Conservation (phyloP, 2,329 filamentous ascomycete genomes). For the Scedosporium boydii region DNA sequence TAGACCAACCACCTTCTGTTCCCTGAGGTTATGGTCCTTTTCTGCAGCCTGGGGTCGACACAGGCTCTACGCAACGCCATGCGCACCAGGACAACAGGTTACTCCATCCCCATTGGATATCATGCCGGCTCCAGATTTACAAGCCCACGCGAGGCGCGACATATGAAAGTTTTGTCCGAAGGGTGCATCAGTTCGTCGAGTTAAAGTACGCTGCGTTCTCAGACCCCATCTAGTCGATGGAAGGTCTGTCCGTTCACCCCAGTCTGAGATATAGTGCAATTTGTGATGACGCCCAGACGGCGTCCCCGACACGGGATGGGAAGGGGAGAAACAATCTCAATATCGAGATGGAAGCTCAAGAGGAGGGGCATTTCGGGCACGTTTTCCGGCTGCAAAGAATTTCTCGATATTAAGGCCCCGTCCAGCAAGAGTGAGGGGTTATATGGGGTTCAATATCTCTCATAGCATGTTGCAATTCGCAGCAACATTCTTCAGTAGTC, state of each 20-base stretch:
- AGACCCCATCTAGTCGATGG: background rate
- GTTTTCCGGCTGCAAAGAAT: slow-evolving; percentile 1
- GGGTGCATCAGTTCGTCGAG: background rate
- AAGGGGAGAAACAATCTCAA: background rate
- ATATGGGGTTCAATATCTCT: background rate
- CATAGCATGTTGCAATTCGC: background rate
- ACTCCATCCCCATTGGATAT: background rate
- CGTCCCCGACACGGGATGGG: background rate
- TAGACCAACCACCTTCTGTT: too few relatives aligned
- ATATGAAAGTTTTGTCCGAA: background rate
- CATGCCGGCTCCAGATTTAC: background rate
- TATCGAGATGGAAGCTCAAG: background rate
- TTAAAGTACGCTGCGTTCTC: background rate
- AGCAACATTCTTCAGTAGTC: background rate
- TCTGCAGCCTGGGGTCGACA: too few relatives aligned
- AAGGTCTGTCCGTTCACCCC: background rate
- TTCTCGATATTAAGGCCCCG: background rate
- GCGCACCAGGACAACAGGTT: background rate
- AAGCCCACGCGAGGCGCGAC: too few relatives aligned
- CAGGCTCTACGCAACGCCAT: too few relatives aligned
- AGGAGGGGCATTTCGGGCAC: background rate
- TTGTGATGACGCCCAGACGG: background rate
- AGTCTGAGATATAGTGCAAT: background rate
- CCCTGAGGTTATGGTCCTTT: too few relatives aligned
- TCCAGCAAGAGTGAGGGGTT: slow-evolving; percentile 2